Percentiles rank a stretch among this genome's conserved stretches.
Evolutionary conservation across 148 eudicot species (phyloP).

Genomic region (Nepenthes gracilis): DNA sequence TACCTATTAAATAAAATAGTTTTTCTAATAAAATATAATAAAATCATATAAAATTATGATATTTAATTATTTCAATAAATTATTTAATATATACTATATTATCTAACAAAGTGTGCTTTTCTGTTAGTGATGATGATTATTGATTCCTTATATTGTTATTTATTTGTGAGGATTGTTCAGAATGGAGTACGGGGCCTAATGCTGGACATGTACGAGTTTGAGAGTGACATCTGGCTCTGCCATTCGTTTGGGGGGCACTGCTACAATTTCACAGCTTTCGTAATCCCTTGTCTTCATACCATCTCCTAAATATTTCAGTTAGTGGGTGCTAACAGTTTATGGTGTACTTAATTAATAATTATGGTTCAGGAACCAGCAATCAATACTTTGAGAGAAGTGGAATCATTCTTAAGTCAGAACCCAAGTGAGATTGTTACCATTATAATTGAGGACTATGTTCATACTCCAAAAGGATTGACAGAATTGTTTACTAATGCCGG

Average conservation of each 20-base stretch:
- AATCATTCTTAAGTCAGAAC: constrained; percentile 67
- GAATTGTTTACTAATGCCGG: constrained; percentile 69
- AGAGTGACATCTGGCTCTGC: constrained; percentile 91
- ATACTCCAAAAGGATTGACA: constrained; percentile 79
- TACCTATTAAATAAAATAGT: no score
- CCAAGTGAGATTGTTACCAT: constrained; percentile 87
- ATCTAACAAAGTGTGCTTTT: no score
- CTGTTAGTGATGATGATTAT: not conserved
- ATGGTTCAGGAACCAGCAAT: constrained; percentile 72
- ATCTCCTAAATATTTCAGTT: not conserved
- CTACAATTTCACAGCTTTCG: constrained; percentile 95
- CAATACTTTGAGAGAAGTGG: constrained; percentile 82
- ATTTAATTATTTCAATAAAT: no score
- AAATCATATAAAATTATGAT: no score
- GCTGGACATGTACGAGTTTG: constrained; percentile 98
- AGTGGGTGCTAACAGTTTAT: not conserved
- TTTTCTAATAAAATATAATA: no score
- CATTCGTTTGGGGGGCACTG: constrained; percentile 88
- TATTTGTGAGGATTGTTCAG: constrained; percentile 28
- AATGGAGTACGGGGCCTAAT: constrained; percentile 98
- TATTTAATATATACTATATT: no score
- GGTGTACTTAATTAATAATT: not conserved
- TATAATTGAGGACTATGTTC: constrained; percentile 98
- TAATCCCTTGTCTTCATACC: constrained; percentile 20
- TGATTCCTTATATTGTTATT: not conserved